Base-by-base conservation (phyloP, 2,329 filamentous ascomycete genomes). In the Lecanicillium sp. region DNA sequence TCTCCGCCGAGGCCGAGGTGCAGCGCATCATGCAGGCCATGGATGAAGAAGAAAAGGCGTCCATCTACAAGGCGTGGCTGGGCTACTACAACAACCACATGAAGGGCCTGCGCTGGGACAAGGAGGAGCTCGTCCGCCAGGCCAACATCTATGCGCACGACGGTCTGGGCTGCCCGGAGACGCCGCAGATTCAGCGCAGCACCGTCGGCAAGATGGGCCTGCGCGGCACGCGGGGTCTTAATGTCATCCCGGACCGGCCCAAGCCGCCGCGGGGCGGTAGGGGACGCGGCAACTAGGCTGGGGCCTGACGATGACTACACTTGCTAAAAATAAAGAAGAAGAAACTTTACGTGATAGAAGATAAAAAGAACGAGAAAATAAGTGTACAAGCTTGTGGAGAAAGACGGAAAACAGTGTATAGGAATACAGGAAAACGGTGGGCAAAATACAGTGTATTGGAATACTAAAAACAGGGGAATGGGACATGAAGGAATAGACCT, bases 131-230 rank as follows among this genome's bases (percentile, higher is more conserved):
- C 4, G 78, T 82, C 1, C 54, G 59, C 6, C 63, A 76, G 54
- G 78, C 67, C 36, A 81, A 81, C 57, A 57, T 57, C 2, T 78
- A 69, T 52, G 77, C 77, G 0, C 58, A 64, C 1, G 60, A 71
- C 0, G 74, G 71, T 1, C 65, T 82, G 3, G 69, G 70, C 7
- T 62, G 68, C 1, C 61, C 70, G 1, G 72, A 74, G 47, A 65
- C 71, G 1, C 78, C 78, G 0, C 38, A 62, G 1, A 61, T 82
- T 2, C 61, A 65, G 51, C 74, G 73, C 60, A 67, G 59, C 32
- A 71, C 67, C 0, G 68, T 78, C 5, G 64, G 69, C 8, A 81
- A 81, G 68, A 81, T 81, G 78, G 77, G 77, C 0, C 58, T 82
- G 40, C 71, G 71, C 51, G 76, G 75, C 8, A 68, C 71, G 1